Base-by-base conservation (phyloP, 192 early-diverging fungal genomes). In the Coemansia erecta region DNA sequence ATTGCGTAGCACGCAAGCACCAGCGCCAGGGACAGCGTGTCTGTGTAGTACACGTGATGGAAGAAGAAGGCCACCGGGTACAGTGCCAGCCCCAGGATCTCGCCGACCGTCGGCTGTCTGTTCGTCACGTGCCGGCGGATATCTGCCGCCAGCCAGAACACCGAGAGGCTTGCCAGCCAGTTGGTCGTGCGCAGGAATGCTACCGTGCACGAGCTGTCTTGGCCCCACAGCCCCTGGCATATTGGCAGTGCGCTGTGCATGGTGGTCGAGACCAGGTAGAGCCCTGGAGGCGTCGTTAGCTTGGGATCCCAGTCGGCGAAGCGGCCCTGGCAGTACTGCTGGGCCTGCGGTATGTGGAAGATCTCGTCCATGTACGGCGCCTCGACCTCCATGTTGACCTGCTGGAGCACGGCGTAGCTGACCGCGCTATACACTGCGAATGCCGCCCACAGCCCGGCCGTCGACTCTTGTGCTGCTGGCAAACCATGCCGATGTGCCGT, bases 211-310 rank as follows among this genome's bases (percentile, higher is more conserved):
- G 17, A 18, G 12, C 14, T 31, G 39, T 14, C 19, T 43, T 39
- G n/a, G 37, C 42, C 53, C 33, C 14, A 13, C 9, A 40, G 14
- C 12, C 52, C 19, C 17, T 6, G 39, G 35, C 17, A 14, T 28
- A 56, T n/a, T 5, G 22, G 35, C 17, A 1, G 2, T 1, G n/a
- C 8, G 39, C n/a, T 18, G 60, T 31, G 19, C 26, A 61, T 37
- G 15, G 68, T 43, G 23, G 68, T 47, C 26, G 77, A 73, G 28
- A 66, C 19, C 19, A 85, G 61, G 68, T 90, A 98, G 82, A 97
- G 83, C 12, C 94, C 96, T 18, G 96, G 94, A 39, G 94, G 96
- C n/a, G 96, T 98, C 0, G 96, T 98, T 22, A 98, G 68, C 66
- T 94, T 98, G n/a, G 88, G 87, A 64, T 98, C 89, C 89, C 91